phyloP scores from a whole-genome alignment of 2,329 filamentous ascomycete species.

The Aureobasidium uvarum region DNA sequence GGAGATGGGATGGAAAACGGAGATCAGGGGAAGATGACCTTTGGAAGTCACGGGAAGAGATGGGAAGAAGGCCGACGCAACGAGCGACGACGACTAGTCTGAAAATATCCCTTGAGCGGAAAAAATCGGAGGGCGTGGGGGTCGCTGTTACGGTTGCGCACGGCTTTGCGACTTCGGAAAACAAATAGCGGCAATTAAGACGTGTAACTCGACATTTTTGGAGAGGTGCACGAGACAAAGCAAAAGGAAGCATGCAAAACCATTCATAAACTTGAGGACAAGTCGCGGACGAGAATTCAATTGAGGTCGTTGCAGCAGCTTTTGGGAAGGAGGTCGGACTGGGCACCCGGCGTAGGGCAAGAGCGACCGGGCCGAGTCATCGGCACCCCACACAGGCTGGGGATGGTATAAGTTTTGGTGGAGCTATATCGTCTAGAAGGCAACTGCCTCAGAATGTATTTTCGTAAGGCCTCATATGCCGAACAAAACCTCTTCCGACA shows the following conservation, averaged over 20 bases:
- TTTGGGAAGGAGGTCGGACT: conserved; percentile 3
- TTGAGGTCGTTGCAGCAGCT: neutral
- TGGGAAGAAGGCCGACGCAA: conserved; percentile 8
- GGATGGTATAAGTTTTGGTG: conserved; percentile 11
- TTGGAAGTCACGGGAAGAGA: neutral
- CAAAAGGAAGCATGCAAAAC: conserved; percentile 9
- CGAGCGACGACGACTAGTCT: neutral
- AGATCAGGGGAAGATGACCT: neutral
- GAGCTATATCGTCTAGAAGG: conserved; percentile 12
- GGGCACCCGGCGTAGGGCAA: neutral
- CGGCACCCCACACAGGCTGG: conserved; percentile 12
- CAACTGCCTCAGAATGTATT: conserved; percentile 10
- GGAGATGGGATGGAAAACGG: neutral
- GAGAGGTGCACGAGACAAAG: neutral
- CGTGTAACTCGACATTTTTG: neutral
- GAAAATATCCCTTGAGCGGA: conserved; percentile 4
- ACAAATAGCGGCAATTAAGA: conserved; percentile 14
- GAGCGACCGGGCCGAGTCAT: conserved; percentile 10
- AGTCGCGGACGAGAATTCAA: conserved; percentile 8
- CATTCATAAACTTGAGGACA: conserved; percentile 19
- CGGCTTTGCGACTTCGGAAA: conserved; percentile 15
- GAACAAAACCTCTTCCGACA: conserved; percentile 14
- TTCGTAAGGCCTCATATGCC: conserved; percentile 20
- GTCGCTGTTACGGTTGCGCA: conserved; percentile 11
- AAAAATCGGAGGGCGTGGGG: conserved; percentile 20